phyloP scores from a whole-genome alignment of 2,329 filamentous ascomycete species.

The Ceratocystis harringtonii region DNA sequence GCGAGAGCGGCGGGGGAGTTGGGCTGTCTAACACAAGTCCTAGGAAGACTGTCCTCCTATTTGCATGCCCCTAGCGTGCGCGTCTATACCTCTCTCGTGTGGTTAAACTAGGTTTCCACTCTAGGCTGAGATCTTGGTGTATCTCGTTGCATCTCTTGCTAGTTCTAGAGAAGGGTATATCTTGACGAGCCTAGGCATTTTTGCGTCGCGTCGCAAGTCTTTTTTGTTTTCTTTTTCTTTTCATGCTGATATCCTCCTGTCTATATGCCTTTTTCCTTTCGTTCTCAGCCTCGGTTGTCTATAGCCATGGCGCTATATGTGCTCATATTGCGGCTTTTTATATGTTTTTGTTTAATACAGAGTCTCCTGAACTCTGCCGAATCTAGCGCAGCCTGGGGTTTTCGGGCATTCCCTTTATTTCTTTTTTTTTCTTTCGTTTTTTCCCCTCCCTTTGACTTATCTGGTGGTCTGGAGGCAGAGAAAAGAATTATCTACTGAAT shows the following conservation, averaged over 20 bases:
- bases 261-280: background rate
- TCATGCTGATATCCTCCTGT: background rate
- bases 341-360: background rate
- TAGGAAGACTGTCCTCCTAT: background rate
- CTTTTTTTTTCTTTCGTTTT: too few species aligned
- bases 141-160: too few species aligned
- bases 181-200: background rate
- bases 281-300: background rate
- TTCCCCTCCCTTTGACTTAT: too few species aligned
- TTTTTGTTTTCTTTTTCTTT: background rate
- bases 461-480: too few species aligned
- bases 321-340: background rate
- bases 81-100: too few species aligned
- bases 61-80: background rate
- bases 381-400: background rate
- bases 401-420: background rate
- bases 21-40: slow-evolving; percentile 41
- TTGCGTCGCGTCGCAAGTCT: background rate
- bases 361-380: background rate
- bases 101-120: too few species aligned
- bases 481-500: too few species aligned
- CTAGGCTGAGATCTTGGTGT: too few species aligned
- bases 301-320: background rate
- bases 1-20: slow-evolving; percentile 51
- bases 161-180: too few species aligned